Evolutionary conservation across 768 basidiomycete species (phyloP).

Genomic region (Mycena belliarum): DNA sequence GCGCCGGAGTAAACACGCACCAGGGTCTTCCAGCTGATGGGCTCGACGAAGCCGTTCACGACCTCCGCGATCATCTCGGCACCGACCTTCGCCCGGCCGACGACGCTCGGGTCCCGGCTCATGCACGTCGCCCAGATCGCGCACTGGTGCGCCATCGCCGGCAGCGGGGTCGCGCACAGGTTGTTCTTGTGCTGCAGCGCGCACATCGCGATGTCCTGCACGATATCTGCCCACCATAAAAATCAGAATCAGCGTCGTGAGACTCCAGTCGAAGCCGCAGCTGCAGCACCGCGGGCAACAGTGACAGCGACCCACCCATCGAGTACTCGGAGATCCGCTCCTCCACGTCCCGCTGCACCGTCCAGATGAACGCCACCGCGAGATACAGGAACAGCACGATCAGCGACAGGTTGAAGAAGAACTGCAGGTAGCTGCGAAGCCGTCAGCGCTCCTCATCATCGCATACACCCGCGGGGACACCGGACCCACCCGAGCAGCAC

Average conservation of each 20-base stretch:
- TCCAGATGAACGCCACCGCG: slow-evolving; percentile 81
- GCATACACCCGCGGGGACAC: not conserved
- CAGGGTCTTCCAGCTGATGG: slow-evolving; percentile 96
- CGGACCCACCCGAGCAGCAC: slow-evolving; percentile 77
- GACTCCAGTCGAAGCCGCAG: too few species aligned
- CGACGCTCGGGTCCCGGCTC: slow-evolving; percentile 88
- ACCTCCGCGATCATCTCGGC: slow-evolving; percentile 96
- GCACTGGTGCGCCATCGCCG: slow-evolving; percentile 88
- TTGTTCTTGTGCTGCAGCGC: slow-evolving; percentile 80
- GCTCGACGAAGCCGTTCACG: slow-evolving; percentile 94
- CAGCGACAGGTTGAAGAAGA: slow-evolving; percentile 89
- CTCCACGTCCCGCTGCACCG: slow-evolving; percentile 88
- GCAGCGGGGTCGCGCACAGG: slow-evolving; percentile 79
- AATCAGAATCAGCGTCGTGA: slow-evolving; percentile 23
- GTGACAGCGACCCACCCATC: slow-evolving; percentile 68
- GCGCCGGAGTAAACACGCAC: slow-evolving; percentile 49
- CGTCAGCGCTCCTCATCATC: too few species aligned
- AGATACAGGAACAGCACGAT: slow-evolving; percentile 84
- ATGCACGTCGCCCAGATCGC: slow-evolving; percentile 91
- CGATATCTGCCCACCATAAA: slow-evolving; percentile 69
- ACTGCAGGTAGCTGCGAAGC: slow-evolving; percentile 77
- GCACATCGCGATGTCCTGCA: slow-evolving; percentile 91
- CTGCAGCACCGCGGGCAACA: too few species aligned
- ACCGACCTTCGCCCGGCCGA: slow-evolving; percentile 86
- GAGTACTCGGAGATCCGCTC: slow-evolving; percentile 87